A percentile compares a stretch with the other conserved stretches of the same genome.
Conservation (phyloP, 257 asterid species). For the Solanum megistacrolobum region DNA sequence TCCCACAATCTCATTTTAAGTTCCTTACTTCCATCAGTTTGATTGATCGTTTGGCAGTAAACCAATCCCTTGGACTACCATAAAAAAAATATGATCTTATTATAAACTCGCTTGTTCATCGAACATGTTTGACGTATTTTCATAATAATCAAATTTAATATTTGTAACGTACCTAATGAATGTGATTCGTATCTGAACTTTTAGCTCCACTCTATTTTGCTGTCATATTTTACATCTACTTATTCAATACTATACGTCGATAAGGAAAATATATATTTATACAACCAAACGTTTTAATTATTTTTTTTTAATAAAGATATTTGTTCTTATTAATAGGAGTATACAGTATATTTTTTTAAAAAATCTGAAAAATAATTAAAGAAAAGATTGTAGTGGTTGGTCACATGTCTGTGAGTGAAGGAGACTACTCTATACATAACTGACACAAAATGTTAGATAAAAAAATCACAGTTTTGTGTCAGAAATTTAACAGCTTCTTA, state of each 20-base stretch:
- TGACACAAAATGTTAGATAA: background rate
- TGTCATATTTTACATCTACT: background rate
- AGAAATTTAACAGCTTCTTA: slow-evolving; percentile 1
- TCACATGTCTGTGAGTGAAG: background rate
- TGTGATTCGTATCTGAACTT: no score
- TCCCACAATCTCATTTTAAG: no score
- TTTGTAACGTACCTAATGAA: no score
- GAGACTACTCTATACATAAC: background rate
- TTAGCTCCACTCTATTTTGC: no score
- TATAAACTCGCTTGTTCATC: no score
- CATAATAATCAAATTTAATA: no score
- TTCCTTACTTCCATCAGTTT: background rate
- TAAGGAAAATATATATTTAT: no score
- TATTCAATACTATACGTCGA: no score
- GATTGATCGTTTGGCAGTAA: background rate
- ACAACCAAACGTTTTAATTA: no score
- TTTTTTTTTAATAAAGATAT: background rate
- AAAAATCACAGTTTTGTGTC: background rate
- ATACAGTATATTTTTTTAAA: background rate
- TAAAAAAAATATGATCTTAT: no score
- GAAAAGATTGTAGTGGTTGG: background rate
- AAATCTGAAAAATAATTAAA: background rate
- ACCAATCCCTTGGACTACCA: background rate
- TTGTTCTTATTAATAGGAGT: background rate
- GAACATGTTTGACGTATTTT: no score